phyloP scores from a whole-genome alignment of 805 yeast genomes.

The Debaryomyces prosopidis region DNA sequence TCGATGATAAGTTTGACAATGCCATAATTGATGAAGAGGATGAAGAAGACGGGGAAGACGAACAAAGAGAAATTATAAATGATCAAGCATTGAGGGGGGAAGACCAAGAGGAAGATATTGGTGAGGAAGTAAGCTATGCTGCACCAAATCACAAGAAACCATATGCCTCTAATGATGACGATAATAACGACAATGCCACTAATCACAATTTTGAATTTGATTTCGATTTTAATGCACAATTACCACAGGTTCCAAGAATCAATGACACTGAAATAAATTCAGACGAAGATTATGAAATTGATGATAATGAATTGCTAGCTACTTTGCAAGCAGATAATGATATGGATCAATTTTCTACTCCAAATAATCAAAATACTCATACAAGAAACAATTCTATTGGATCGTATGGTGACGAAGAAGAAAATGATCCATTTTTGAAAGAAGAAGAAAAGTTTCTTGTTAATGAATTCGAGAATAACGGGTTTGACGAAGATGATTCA shows the following conservation, averaged over 20 bases:
- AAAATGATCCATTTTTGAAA: constrained; percentile 37
- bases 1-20: constrained; percentile 28
- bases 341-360: constrained; percentile 34
- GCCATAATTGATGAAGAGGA: constrained; percentile 19
- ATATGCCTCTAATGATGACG: background rate
- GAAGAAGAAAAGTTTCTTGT: constrained; percentile 48
- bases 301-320: constrained; percentile 46
- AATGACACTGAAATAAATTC: constrained; percentile 50
- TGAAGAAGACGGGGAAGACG: constrained; percentile 14
- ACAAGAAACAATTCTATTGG: constrained; percentile 29
- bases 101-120: constrained; percentile 57
- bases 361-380: constrained; percentile 7
- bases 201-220: constrained; percentile 16
- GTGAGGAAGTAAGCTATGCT: constrained; percentile 46
- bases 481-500: constrained; percentile 44
- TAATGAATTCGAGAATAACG: constrained; percentile 46
- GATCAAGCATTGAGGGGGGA: background rate
- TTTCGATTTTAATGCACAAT: constrained; percentile 31
- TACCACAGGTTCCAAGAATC: constrained; percentile 52
- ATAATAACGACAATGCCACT: background rate
- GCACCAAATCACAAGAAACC: background rate
- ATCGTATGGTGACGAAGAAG: constrained; percentile 35
- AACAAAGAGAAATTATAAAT: constrained; percentile 9
- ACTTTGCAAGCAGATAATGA: constrained; percentile 50
- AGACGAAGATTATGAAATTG: constrained; percentile 67